Evolutionary conservation across 352 stramenopile genomes (phyloP).

Genomic region (Phytophthora crassamura): DNA sequence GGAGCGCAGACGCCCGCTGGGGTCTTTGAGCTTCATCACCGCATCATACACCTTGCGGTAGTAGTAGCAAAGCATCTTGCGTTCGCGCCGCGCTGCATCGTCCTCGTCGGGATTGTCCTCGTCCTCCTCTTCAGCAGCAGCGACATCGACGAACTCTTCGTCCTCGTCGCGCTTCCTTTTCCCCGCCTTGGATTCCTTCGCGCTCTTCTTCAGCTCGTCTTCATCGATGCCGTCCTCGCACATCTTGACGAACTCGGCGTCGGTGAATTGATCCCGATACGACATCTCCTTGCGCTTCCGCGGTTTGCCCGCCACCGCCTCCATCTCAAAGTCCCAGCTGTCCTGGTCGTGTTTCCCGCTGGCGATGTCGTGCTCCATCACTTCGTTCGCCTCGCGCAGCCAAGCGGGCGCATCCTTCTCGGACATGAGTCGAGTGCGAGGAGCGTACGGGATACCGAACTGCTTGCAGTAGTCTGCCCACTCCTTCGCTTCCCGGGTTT

Average conservation of each 20-base stretch:
- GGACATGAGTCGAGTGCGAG: slow-evolving; percentile 70
- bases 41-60: slow-evolving; percentile 87
- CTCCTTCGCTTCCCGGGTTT: slow-evolving; percentile 64
- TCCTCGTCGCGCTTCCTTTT: slow-evolving; percentile 49
- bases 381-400: slow-evolving; percentile 73
- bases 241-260: slow-evolving; percentile 90
- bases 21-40: slow-evolving; percentile 82
- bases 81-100: slow-evolving; percentile 53
- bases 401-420: slow-evolving; percentile 76
- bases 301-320: slow-evolving; percentile 46
- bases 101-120: slow-evolving; percentile 45
- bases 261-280: slow-evolving; percentile 86
- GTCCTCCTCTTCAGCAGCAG: slow-evolving; percentile 34
- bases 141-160: slow-evolving; percentile 22
- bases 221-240: slow-evolving; percentile 85
- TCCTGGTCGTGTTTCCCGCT: slow-evolving; percentile 65
- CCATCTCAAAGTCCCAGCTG: slow-evolving; percentile 69
- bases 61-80: slow-evolving; percentile 82
- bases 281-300: slow-evolving; percentile 88
- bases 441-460: slow-evolving; percentile 45
- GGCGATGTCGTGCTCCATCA: slow-evolving; percentile 64
- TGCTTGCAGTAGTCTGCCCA: slow-evolving; percentile 78
- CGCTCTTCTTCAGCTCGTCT: slow-evolving; percentile 39
- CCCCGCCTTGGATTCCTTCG: slow-evolving; percentile 21
- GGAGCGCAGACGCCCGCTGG: slow-evolving; percentile 66